A percentile compares a stretch with the other conserved stretches of the same genome.
Evolutionary conservation across 2,329 filamentous ascomycete species (phyloP).

Genomic region (Emergomyces africanus): DNA sequence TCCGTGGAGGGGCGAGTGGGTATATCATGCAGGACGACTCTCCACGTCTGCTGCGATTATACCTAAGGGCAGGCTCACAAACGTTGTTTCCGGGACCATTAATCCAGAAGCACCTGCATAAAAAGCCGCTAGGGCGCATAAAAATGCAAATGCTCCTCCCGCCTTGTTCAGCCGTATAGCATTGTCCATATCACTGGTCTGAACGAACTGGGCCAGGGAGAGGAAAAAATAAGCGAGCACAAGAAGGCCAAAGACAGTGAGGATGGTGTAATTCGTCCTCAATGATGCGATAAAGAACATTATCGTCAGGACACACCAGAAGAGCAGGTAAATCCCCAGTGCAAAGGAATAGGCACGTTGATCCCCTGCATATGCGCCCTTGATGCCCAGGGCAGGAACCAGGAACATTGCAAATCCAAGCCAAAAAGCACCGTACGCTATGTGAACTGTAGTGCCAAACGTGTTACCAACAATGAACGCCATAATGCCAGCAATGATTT

Average conservation of each 20-base stretch:
- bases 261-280: constrained; percentile 46
- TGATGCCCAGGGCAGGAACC: constrained; percentile 40
- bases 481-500: constrained; percentile 22
- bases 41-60: constrained; percentile 14
- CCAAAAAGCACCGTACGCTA: constrained; percentile 51
- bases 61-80: constrained; percentile 30
- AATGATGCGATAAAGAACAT: constrained; percentile 45
- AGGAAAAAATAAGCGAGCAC: constrained; percentile 47
- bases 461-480: constrained; percentile 45
- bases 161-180: constrained; percentile 36
- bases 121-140: constrained; percentile 27
- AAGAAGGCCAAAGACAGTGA: constrained; percentile 46
- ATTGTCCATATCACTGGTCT: constrained; percentile 22
- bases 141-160: constrained; percentile 28
- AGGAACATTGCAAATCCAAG: constrained; percentile 47
- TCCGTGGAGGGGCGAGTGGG: not conserved
- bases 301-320: constrained; percentile 48
- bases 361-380: constrained; percentile 30
- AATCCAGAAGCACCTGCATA: constrained; percentile 31
- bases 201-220: constrained; percentile 39
- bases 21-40: not conserved
- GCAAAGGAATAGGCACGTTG: constrained; percentile 35
- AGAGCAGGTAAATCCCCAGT: constrained; percentile 45
- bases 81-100: constrained; percentile 32
- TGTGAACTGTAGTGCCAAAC: constrained; percentile 49